Evolutionary conservation across 192 early-diverging fungal species (phyloP), one percentile per base, ranked within the genome.

Genomic region (Podila epigama): DNA sequence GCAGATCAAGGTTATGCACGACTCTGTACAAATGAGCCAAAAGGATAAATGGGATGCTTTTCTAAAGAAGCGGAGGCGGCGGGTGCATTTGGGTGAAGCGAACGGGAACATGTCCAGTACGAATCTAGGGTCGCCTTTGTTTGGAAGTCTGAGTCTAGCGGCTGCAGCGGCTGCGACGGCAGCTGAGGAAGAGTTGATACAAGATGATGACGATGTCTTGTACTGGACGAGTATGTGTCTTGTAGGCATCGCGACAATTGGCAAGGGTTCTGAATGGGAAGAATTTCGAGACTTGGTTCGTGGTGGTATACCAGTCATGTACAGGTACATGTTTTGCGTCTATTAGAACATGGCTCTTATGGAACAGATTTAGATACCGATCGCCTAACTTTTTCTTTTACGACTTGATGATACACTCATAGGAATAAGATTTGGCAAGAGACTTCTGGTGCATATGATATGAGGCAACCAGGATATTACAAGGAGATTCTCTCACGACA

Each of bases 41-140:
- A 77, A 77, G 50, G 73, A 77, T 15, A 77, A 77, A 40, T 77
- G 73, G 73, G 73, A 77, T 32, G 61, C 73, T 2, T 77, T 77
- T 10, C 29, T 77, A 50, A 31, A 54, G 27, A 77, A 77, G 22
- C 60, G 73, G 6, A 51, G 60, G 40, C 60, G 73, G 25, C 73
- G 73, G 5, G 66, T 68, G 11, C 73, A 77, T 51, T 5, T 68
- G 39, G 73, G 73, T 0, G 73, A 77, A 50, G 66, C 66, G 0
- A 77, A 68, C 25, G 66, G 73, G 9, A 77, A 63, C 25, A 68
- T 77, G 66, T 77, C 73, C 1, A 60, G 66, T 31, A 54, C 66
- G 42, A 77, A 67, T 41, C 28, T 77, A 20, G 50, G 60, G 0
- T 42, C 66, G 13, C 73, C 73, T 25, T 41, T 77, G 52, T 77